A percentile compares a stretch with the other conserved stretches of the same genome.
These are phyloP conservation scores for Penicillium hesseltinei DNA, from an alignment of 2,329 filamentous ascomycete species.

Conservation along the genomic window DNA sequence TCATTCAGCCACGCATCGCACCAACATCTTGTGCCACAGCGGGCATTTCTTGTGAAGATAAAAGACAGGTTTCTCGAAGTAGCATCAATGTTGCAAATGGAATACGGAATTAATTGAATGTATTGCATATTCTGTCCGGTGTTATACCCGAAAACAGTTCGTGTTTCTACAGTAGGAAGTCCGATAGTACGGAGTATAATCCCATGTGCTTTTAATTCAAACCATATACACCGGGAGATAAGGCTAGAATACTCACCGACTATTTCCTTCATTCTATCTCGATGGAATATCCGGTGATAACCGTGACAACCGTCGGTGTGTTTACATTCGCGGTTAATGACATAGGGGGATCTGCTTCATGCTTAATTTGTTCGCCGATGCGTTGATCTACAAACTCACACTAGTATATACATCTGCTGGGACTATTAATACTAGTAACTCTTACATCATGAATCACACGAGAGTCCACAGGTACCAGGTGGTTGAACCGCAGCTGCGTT, in stretches of 20 bases:
- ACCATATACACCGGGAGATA: not conserved
- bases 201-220: not conserved
- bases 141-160: not conserved
- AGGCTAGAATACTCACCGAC: not conserved
- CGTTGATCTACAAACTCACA: not conserved
- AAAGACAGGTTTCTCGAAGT: not conserved
- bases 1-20: not conserved
- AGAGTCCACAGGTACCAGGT: not conserved
- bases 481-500: not conserved
- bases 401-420: not conserved
- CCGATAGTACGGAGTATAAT: not conserved
- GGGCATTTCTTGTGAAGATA: not conserved
- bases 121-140: not conserved
- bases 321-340: not conserved
- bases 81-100: not conserved
- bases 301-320: not conserved
- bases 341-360: not conserved
- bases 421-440: not conserved
- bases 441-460: conserved; percentile 2
- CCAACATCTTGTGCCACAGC: not conserved
- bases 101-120: not conserved
- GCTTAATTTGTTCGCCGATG: conserved; percentile 2
- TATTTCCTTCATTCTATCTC: not conserved
- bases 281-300: conserved; percentile 2
- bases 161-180: not conserved